phyloP scores from a whole-genome alignment of 2,329 filamentous ascomycete species.

The Aureobasidium sp. region DNA sequence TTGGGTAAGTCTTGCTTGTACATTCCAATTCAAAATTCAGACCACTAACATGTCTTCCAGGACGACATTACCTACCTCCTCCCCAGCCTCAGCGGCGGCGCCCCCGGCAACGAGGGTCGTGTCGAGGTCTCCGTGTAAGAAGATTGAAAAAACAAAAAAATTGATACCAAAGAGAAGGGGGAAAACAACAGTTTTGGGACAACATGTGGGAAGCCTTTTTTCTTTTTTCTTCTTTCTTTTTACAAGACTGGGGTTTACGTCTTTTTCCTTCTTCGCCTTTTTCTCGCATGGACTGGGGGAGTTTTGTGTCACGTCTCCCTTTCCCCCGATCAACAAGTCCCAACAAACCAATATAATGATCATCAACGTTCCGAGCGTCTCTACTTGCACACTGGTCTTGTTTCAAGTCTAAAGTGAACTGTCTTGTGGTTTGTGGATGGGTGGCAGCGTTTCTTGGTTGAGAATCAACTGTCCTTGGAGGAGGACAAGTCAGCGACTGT shows the following conservation, averaged over 20 bases:
- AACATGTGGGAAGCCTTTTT: constrained; percentile 10
- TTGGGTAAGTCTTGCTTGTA: constrained; percentile 19
- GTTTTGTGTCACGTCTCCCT: not conserved
- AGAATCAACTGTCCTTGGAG: no score
- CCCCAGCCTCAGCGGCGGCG: constrained; percentile 65
- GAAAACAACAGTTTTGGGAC: constrained; percentile 7
- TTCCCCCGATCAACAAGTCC: not conserved
- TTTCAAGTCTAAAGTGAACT: no score
- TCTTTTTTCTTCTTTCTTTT: constrained; percentile 3
- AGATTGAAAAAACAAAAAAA: constrained; percentile 5
- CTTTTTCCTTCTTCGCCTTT: constrained; percentile 12
- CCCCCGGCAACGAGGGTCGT: constrained; percentile 71
- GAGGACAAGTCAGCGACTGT: no score
- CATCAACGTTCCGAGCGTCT: constrained; percentile 7
- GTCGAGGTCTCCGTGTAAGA: constrained; percentile 60
- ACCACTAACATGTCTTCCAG: constrained; percentile 49
- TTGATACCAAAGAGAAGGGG: constrained; percentile 12
- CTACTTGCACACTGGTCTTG: no score
- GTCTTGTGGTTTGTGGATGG: no score
- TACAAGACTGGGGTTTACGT: constrained; percentile 6
- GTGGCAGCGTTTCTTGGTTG: no score
- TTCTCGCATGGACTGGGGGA: constrained; percentile 10
- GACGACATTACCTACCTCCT: constrained; percentile 96
- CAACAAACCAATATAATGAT: constrained; percentile 8
- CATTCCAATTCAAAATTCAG: not conserved